A percentile compares a stretch with the other conserved stretches of the same genome.
phyloP scores from a whole-genome alignment of 257 asterid species.

The Leptodermis oblonga region DNA sequence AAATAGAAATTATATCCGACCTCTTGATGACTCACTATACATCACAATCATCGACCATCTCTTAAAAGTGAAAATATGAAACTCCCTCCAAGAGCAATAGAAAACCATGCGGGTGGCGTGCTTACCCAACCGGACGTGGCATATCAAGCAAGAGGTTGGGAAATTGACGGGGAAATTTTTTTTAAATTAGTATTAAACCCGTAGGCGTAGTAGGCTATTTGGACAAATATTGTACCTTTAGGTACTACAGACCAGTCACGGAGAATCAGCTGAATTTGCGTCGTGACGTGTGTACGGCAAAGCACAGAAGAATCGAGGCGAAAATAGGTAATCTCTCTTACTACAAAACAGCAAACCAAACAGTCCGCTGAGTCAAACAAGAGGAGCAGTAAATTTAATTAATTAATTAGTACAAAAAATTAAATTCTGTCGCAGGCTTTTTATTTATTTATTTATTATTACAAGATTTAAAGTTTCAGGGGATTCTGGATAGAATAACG shows the following conservation, averaged over 20 bases:
- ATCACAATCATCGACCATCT: too few species aligned
- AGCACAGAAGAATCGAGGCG: background rate
- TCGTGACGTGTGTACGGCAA: background rate
- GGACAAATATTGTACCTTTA: background rate
- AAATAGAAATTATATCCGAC: too few species aligned
- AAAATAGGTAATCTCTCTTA: too few species aligned
- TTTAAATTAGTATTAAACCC: too few species aligned
- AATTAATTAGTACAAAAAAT: too few species aligned
- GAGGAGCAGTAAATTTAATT: constrained; percentile 24
- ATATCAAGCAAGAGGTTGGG: background rate
- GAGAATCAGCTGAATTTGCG: background rate
- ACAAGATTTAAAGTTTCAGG: constrained; percentile 4
- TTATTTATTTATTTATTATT: background rate
- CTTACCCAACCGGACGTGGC: too few species aligned
- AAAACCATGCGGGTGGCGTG: too few species aligned
- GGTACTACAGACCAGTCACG: background rate
- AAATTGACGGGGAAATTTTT: too few species aligned
- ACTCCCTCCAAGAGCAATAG: too few species aligned
- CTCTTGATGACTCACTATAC: too few species aligned
- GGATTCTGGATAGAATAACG: background rate
- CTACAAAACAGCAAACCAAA: background rate
- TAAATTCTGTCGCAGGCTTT: background rate
- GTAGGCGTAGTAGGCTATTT: background rate
- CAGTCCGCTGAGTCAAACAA: constrained; percentile 33
- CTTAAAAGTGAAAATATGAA: too few species aligned